Conservation (phyloP, 768 basidiomycete genomes). For the Leccinum boreale region DNA sequence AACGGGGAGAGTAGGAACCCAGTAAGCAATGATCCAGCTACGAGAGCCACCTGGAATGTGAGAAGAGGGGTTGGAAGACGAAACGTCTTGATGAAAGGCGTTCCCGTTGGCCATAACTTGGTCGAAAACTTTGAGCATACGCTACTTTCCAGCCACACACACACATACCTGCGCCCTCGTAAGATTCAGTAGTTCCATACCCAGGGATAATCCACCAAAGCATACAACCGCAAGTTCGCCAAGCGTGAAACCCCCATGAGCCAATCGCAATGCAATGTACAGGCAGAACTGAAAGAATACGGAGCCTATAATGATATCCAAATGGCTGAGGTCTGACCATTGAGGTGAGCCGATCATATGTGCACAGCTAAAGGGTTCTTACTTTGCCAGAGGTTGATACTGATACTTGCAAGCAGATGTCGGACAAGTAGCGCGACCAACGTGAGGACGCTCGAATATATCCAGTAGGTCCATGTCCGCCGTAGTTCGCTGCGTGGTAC, state of each 20-base stretch:
- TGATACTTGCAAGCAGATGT: constrained; percentile 38
- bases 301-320: constrained; percentile 70
- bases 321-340: constrained; percentile 65
- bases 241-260: constrained; percentile 91
- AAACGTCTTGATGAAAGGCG: constrained; percentile 85
- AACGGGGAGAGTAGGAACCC: constrained; percentile 94
- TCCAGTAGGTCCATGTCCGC: constrained; percentile 59
- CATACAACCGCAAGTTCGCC: constrained; percentile 90
- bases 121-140: constrained; percentile 3
- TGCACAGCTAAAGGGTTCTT: constrained; percentile 25
- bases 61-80: constrained; percentile 90
- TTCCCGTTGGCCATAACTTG: constrained; percentile 78
- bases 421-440: constrained; percentile 48
- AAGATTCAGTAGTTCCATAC: constrained; percentile 82
- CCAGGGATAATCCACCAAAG: constrained; percentile 82
- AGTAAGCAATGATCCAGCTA: constrained; percentile 88
- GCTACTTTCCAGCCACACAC: background rate
- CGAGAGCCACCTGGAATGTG: constrained; percentile 87
- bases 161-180: constrained; percentile 73
- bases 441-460: constrained; percentile 59
- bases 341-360: constrained; percentile 1
- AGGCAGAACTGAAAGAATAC: constrained; percentile 89
- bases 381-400: constrained; percentile 71
- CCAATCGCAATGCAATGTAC: constrained; percentile 85
- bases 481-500: constrained; percentile 71